These are phyloP conservation scores for Novymonas esmeraldas DNA, from an alignment of 208 protist species.

Conservation along the genomic window DNA sequence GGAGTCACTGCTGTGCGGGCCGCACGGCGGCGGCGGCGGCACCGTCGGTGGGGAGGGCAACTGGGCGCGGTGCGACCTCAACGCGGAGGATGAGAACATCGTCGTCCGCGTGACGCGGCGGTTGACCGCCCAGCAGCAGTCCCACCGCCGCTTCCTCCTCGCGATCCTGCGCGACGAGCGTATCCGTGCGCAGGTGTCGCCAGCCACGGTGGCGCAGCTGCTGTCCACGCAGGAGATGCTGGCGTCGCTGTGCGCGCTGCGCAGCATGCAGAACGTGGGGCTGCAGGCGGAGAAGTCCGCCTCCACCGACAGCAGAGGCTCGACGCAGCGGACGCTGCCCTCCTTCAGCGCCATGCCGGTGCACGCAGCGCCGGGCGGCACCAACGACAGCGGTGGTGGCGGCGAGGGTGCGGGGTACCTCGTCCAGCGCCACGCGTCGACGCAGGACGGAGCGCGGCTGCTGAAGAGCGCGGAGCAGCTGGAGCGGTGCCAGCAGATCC, in stretches of 20 bases:
- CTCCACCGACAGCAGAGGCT: not conserved
- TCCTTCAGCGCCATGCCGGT: slow-evolving; percentile 24
- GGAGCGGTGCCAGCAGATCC: slow-evolving; percentile 61
- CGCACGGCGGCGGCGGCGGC: not conserved
- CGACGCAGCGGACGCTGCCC: slow-evolving; percentile 16
- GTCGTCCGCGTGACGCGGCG: slow-evolving; percentile 68
- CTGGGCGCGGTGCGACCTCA: slow-evolving; percentile 75
- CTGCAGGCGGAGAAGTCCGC: slow-evolving; percentile 15
- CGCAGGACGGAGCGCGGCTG: slow-evolving; percentile 2
- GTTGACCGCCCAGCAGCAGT: slow-evolving; percentile 64
- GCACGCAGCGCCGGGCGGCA: not conserved
- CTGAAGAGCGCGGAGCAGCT: slow-evolving; percentile 38
- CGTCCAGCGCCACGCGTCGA: not conserved
- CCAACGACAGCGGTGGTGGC: too few species aligned
- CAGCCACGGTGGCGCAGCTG: slow-evolving; percentile 57
- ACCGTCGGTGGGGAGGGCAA: slow-evolving; percentile 29
- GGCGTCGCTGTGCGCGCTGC: slow-evolving; percentile 55
- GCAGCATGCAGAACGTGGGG: slow-evolving; percentile 79
- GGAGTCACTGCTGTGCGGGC: too few species aligned
- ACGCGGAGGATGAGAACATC: slow-evolving; percentile 78
- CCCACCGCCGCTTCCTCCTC: slow-evolving; percentile 72
- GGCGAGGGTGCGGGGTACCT: too few species aligned
- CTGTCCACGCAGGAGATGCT: slow-evolving; percentile 79
- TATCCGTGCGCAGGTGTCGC: slow-evolving; percentile 35
- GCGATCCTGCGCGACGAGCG: slow-evolving; percentile 56